phyloP scores from a whole-genome alignment of 2,329 filamentous ascomycete genomes.

The Paraconiothyrium brasiliense region DNA sequence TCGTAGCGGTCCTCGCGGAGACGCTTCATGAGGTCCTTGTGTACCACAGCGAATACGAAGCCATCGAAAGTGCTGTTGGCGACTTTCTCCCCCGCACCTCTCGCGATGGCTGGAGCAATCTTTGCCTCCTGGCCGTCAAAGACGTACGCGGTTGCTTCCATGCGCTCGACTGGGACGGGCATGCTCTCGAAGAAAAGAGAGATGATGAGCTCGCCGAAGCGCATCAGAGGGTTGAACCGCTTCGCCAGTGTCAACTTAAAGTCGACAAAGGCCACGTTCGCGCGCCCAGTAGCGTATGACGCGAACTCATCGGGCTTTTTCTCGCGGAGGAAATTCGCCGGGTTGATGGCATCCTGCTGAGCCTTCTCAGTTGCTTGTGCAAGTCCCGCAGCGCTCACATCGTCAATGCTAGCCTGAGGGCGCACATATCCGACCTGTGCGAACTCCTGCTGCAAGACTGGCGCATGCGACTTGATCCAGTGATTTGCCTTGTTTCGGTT shows the following conservation, averaged over 20 bases:
- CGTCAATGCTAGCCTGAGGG: conserved; percentile 54
- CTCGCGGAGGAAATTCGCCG: conserved; percentile 77
- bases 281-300: conserved; percentile 87
- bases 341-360: conserved; percentile 55
- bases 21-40: conserved; percentile 92
- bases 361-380: conserved; percentile 47
- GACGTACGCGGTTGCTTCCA: conserved; percentile 82
- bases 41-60: conserved; percentile 94
- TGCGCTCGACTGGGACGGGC: conserved; percentile 72
- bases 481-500: conserved; percentile 83
- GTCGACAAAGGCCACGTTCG: conserved; percentile 92
- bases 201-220: conserved; percentile 72
- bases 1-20: conserved; percentile 95
- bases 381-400: conserved; percentile 55
- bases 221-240: conserved; percentile 81
- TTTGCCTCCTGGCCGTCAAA: conserved; percentile 92
- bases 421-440: conserved; percentile 81
- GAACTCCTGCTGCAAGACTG: conserved; percentile 81
- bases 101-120: conserved; percentile 72
- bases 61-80: conserved; percentile 77
- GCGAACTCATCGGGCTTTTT: conserved; percentile 87
- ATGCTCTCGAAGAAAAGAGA: conserved; percentile 84
- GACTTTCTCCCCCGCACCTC: conserved; percentile 70
- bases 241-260: conserved; percentile 83
- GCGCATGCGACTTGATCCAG: conserved; percentile 81